These are phyloP conservation scores for Viola pubescens DNA, from an alignment of 441 rosid genomes.

Conservation along the genomic window DNA sequence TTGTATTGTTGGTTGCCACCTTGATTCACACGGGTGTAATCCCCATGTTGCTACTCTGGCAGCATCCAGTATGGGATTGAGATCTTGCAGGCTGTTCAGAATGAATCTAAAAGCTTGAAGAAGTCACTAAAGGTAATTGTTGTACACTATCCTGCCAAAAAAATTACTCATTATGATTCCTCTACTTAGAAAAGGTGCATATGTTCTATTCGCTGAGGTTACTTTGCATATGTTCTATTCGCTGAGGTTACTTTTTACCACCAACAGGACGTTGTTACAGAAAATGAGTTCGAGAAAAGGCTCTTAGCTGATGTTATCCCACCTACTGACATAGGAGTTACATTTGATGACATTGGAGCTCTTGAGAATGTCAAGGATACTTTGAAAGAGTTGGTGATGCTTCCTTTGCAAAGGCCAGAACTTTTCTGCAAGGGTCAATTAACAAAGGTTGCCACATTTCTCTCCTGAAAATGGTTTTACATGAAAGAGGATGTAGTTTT, in stretches of 20 bases:
- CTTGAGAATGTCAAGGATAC: conserved; percentile 93
- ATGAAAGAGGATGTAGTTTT: conserved; percentile 1
- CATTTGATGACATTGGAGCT: conserved; percentile 88
- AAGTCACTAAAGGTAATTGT: conserved; percentile 71
- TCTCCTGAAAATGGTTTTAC: conserved; percentile 4
- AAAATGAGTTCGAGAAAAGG: conserved; percentile 92
- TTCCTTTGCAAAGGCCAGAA: conserved; percentile 88
- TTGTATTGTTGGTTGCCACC: conserved; percentile 17
- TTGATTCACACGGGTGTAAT: conserved; percentile 22
- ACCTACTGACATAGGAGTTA: conserved; percentile 86
- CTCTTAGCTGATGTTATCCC: conserved; percentile 90
- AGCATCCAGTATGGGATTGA: conserved; percentile 73
- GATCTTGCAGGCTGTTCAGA: conserved; percentile 61
- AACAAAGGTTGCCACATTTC: conserved; percentile 51
- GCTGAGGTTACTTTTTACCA: conserved; percentile 14
- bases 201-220: conserved; percentile 5
- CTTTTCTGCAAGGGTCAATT: conserved; percentile 90
- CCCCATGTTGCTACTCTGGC: conserved; percentile 35
- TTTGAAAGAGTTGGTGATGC: conserved; percentile 90
- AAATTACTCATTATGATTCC: not conserved
- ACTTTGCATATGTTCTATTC: conserved; percentile 13
- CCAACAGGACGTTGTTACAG: conserved; percentile 79
- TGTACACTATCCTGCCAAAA: conserved; percentile 2
- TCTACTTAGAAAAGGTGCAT: conserved; percentile 2
- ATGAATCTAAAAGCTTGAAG: conserved; percentile 71